Percentiles rank a stretch among this genome's conserved stretches.
These are phyloP conservation scores for Phyllosticta citribraziliensis DNA, from an alignment of 2,329 filamentous ascomycete species.

Conservation along the genomic window DNA sequence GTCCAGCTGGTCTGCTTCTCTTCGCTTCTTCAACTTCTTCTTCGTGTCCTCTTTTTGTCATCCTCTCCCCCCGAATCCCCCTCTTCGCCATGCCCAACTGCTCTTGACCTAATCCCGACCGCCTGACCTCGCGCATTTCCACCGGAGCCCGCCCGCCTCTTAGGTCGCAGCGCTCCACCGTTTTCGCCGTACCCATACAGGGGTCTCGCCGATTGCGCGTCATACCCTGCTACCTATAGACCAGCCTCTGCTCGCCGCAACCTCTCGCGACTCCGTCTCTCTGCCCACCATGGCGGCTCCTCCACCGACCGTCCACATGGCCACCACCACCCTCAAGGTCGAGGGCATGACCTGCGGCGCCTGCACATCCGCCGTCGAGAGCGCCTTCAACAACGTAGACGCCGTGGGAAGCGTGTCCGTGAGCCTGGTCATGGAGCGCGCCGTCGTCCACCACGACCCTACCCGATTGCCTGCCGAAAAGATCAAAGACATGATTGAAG, in stretches of 20 bases:
- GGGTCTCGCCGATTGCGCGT: neutral
- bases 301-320: conserved; percentile 47
- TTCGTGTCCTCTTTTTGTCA: neutral
- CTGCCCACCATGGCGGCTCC: neutral
- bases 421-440: conserved; percentile 88
- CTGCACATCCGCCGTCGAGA: conserved; percentile 91
- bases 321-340: conserved; percentile 82
- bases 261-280: conserved; percentile 11
- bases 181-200: neutral
- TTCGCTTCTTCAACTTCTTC: neutral
- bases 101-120: neutral
- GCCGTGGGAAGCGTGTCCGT: conserved; percentile 83
- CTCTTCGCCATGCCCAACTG: neutral
- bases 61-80: neutral
- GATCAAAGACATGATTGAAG: conserved; percentile 79
- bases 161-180: neutral
- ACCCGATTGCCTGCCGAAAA: conserved; percentile 61
- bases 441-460: conserved; percentile 86
- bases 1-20: neutral
- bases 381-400: conserved; percentile 71
- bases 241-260: conserved; percentile 15
- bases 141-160: neutral
- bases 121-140: neutral
- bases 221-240: conserved; percentile 17
- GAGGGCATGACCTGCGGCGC: conserved; percentile 84